A percentile compares a stretch with the other conserved stretches of the same genome.
These are phyloP conservation scores for Globisporangium carolinianum DNA, from an alignment of 352 stramenopile genomes.

Conservation along the genomic window DNA sequence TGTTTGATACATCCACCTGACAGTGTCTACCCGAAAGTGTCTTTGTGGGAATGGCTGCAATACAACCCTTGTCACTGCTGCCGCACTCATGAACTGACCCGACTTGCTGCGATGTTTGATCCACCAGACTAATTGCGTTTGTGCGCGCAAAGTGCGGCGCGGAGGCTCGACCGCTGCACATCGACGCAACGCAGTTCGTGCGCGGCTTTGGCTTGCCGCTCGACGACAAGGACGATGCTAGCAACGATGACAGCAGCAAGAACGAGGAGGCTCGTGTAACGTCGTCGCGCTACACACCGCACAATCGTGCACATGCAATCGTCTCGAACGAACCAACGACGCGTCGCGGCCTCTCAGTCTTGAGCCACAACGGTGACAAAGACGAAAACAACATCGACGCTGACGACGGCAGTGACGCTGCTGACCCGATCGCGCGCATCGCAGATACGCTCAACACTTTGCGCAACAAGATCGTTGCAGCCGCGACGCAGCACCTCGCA, in stretches of 20 bases:
- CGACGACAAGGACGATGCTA: neutral
- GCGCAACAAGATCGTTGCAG: constrained; percentile 29
- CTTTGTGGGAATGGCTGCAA: neutral
- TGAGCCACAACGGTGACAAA: neutral
- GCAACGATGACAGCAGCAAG: neutral
- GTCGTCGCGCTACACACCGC: neutral
- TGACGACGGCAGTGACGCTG: neutral
- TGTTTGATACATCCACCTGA: too few relatives aligned
- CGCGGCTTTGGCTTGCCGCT: constrained; percentile 41
- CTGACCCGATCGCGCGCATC: constrained; percentile 13
- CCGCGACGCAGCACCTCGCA: constrained; percentile 26
- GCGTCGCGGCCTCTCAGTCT: too few relatives aligned
- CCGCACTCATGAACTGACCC: too few relatives aligned
- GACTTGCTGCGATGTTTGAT: neutral
- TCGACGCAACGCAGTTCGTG: constrained; percentile 44
- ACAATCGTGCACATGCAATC: too few relatives aligned
- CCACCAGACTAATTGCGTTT: constrained; percentile 38
- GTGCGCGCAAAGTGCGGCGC: constrained; percentile 36
- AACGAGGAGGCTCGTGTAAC: neutral
- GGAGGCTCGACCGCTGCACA: constrained; percentile 28
- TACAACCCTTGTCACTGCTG: neutral
- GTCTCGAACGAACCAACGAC: too few relatives aligned
- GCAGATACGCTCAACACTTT: constrained; percentile 22
- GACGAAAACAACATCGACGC: neutral
- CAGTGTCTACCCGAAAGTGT: too few relatives aligned